Percentiles rank a stretch among this genome's conserved stretches.
Conservation (phyloP, 139 green algal species). For the Chlamydomonas sp. region DNA sequence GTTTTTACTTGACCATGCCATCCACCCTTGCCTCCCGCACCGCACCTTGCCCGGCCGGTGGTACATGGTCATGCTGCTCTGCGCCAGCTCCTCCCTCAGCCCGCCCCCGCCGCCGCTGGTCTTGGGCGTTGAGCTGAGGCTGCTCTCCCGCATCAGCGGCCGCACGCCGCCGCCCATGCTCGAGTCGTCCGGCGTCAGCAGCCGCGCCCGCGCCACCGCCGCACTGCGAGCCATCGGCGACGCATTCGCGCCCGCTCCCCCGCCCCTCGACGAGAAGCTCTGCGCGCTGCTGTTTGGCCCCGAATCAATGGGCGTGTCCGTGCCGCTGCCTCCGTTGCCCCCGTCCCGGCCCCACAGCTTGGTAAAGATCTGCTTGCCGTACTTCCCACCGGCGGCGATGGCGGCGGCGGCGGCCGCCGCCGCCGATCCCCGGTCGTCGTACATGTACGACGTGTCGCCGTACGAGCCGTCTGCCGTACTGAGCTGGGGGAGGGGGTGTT, state of each 20-base stretch:
- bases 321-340: not conserved
- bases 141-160: constrained; percentile 25
- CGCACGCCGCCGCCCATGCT: not conserved
- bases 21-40: too few species aligned
- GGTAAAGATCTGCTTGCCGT: constrained; percentile 19
- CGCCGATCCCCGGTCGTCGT: not conserved
- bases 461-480: not conserved
- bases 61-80: constrained; percentile 6
- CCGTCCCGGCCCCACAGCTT: constrained; percentile 41
- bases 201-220: not conserved
- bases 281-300: not conserved
- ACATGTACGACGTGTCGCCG: not conserved
- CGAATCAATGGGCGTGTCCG: not conserved
- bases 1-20: too few species aligned
- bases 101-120: not conserved
- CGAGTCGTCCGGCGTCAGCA: constrained; percentile 25
- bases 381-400: not conserved
- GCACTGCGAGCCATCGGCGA: not conserved
- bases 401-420: too few species aligned
- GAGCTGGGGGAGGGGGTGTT: not conserved
- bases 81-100: constrained; percentile 30
- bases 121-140: not conserved
- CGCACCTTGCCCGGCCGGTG: not conserved
- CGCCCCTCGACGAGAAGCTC: not conserved
- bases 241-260: not conserved